Percentiles rank a stretch among this genome's conserved stretches.
phyloP scores from a whole-genome alignment of 371 early-diverging fungal genomes.

The Zychaea mexicana region DNA sequence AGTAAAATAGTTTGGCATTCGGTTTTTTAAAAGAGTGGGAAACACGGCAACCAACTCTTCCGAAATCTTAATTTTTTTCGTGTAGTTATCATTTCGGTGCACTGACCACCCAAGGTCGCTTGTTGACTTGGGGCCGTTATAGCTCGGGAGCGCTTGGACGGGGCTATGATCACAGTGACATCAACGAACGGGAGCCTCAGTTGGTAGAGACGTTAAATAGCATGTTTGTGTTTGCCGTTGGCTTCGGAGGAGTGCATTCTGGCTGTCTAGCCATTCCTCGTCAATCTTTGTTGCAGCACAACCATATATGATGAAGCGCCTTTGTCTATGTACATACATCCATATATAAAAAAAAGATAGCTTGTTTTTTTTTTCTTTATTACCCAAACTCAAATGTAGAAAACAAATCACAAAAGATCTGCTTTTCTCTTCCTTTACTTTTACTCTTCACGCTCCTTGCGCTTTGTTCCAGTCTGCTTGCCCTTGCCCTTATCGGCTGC shows the following conservation, averaged over 20 bases:
- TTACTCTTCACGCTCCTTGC: constrained; percentile 17
- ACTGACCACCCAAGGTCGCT: constrained; percentile 29
- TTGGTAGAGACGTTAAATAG: constrained; percentile 7
- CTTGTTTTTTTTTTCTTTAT: background rate
- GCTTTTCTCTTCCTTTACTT: background rate
- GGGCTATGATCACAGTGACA: constrained; percentile 7
- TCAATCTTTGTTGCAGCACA: background rate
- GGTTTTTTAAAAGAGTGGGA: background rate
- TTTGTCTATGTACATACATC: background rate
- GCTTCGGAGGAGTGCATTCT: constrained; percentile 18
- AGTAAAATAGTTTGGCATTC: no score
- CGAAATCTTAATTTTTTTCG: background rate
- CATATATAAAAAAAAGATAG: background rate
- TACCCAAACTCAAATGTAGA: background rate
- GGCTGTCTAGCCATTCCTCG: constrained; percentile 19
- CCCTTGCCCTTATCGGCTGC: constrained; percentile 17
- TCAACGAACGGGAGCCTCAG: background rate
- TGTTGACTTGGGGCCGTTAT: constrained; percentile 40
- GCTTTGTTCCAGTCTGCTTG: constrained; percentile 17
- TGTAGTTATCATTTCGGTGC: constrained; percentile 43
- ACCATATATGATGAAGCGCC: background rate
- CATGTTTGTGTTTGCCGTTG: constrained; percentile 18
- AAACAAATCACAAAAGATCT: background rate
- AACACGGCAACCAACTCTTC: background rate
- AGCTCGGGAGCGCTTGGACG: constrained; percentile 40